Base-by-base conservation (phyloP, 192 early-diverging fungal genomes). In the Obelidium mucronatum region DNA sequence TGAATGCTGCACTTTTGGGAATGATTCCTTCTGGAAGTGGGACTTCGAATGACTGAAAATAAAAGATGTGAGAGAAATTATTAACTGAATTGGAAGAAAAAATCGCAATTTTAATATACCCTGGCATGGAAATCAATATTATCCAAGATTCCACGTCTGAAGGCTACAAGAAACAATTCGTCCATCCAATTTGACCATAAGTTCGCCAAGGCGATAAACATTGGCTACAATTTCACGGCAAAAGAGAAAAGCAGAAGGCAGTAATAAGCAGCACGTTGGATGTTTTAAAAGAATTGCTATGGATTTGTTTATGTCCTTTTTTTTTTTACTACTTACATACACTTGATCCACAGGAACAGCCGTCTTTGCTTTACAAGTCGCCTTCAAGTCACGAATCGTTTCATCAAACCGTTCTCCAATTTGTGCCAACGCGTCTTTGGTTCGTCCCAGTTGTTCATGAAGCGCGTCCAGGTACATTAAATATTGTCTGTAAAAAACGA, bases 281-380 rank as follows among this genome's bases (percentile, higher is more conserved):
- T 22, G 26, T 13, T 28, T 8, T 17, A 66, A 11, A 66, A n/a
- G n/a, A n/a, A n/a, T n/a, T n/a, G n/a, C n/a, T n/a, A n/a, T n/a
- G n/a, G n/a, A n/a, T 15, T 52, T 52, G 13, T 52, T 52, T 52
- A 15, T 52, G 13, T 52, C 51, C n/a, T n/a, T 52, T n/a, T n/a
- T 0, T 75, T 65, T n/a, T n/a, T n/a, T n/a, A n/a, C n/a, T n/a
- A 80, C 80, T 79, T 69, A 87, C 86, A 75, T 87, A 87, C 33
- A 88, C 88, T 71, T 90, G 88, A 65, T 90, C 88, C 1, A 90
- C 88, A 3, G 88, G 88, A 30, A 90, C 88, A 26, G 88, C 85
- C 6, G 88, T 87, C 65, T 87, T 88, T 13, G 88, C 78, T 51
- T 80, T 82, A 69, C 88, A 90, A 31, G 85, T 82, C 30, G 75